Base-by-base conservation (phyloP, 2,329 filamentous ascomycete genomes). In the Cryoendolithus antarcticus region DNA sequence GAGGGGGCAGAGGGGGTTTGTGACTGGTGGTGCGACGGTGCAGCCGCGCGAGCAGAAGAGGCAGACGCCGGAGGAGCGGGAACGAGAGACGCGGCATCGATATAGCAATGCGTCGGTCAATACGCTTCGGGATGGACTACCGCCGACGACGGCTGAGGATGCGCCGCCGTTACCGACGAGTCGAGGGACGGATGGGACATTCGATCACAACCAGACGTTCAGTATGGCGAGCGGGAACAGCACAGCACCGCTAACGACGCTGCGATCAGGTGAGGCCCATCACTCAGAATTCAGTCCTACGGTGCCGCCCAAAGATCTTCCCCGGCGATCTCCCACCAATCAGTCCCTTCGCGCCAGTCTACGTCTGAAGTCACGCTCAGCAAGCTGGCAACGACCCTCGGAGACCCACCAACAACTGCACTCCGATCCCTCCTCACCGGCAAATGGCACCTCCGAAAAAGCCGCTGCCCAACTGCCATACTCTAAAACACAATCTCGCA, bases 351-450 rank as follows among this genome's bases (percentile, higher is more conserved):
- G 52, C n/a, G 50, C 48, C 10, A 53, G 50, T 4, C 37, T 56
- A 4, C 50, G 54, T 21, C 38, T 54, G 15, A 45, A 42, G 34
- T 51, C 49, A 3, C 33, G 38, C 42, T 44, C 43, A 34, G 43
- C 44, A 11, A 50, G 48, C 32, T 19, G 15, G 10, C 41, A 40
- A 9, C 39, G 42, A 21, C 44, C 36, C 6, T 44, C 47, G 15
- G 46, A 42, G 21, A 43, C 58, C 70, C 72, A 56, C 33, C 50
- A 55, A 58, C 88, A 88, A 59, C 68, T 94, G n/a, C 79, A 82
- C 4, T 94, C 86, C 0, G 75, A 75, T 38, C 78, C 79, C 27
- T 86, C 84, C 3, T 84, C 86, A 6, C 85, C 85, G 1, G 37
- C 37, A 3, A 39, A 44, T 8, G 31, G 31, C 4, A 34, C 38